Base-by-base conservation (phyloP, 2,329 filamentous ascomycete species). In the Monosporascus sp. region DNA sequence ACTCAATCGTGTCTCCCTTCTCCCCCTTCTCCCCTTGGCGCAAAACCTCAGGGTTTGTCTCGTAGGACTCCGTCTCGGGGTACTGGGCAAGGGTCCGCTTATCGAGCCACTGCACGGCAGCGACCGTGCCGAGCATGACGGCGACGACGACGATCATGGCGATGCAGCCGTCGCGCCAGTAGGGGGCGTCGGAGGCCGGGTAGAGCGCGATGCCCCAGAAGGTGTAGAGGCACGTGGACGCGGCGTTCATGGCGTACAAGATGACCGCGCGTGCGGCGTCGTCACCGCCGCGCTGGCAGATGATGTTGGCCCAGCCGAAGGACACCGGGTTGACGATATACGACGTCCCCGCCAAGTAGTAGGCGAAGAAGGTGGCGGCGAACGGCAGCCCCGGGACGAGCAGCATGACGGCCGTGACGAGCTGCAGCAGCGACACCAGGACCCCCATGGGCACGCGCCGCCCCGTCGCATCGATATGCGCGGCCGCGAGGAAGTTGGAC, bases 201-300 rank as follows among this genome's bases (percentile, higher is more conserved):
- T 75, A 76, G 7, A 77, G 56, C 0, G 65, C 60, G 5, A 76
- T 73, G 0, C 73, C 74, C 73, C 74, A 76, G 48, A 74, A 75
- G 0, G 74, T 75, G 54, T 72, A 76, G 25, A 76, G 53, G 1
- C 70, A 61, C 42, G 67, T 68, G 15, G 69, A 67, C 2, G 67
- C 65, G 24, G 70, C 74, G 45, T 65, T 65, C 38, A 61, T 50
- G 1, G 55, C 51, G 7, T 59, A 60, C 5, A 64, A 56, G 1
- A 64, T 51, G 11, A 66, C 59, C 5, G 64, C 61, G 7, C 64
- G 53, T 49, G 64, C 63, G 46, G 65, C 64, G 1, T 58, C 61
- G 34, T 66, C 64, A 6, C 70, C 70, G 4, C 56, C 56, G 22
- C 49, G 47, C 0, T 59, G 56, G 51, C 62, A 64, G 7, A 66